Evolutionary conservation across 2,329 filamentous ascomycete species (phyloP), one percentile per base, ranked within the genome.

Genomic region (Microdochium trichocladiopsis): DNA sequence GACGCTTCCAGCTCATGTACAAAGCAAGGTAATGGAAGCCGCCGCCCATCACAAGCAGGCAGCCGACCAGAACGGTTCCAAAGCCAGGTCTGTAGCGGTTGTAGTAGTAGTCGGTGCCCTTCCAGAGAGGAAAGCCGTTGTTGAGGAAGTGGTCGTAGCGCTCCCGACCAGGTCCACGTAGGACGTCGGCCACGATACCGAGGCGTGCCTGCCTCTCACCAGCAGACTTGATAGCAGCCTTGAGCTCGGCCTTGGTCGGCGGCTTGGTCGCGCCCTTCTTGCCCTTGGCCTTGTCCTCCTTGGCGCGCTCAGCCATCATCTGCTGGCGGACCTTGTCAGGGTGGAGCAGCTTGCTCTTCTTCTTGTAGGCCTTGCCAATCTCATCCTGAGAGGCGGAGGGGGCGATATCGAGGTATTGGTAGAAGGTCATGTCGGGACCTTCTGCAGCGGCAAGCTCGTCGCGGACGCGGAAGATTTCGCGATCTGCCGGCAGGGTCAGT

Each of bases 71-170:
- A 47, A 96, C 94, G 14, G 88, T 88, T 54, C 90, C 90, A 47
- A 97, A 76, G 9, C 94, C 94, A 2, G 94, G 94, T 21, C 94
- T 83, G 79, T 93, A 96, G 53, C 94, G 86, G 63, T 84, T 85
- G 76, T 99, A 99, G 79, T 97, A 99, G 80, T 99, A 99, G 56
- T 94, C 93, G 47, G 93, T 96, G 53, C 94, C 94, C 74, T 93
- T 92, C 94, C 94, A 99, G 52, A 83, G 83, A 28, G 94, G 94
- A 75, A 99, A 99, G 56, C 94, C 94, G 70, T 97, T 91, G 68
- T 76, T 74, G 55, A 97, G 72, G 75, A 97, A 99, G 70, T 96
- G 87, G 68, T 99, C 93, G 71, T 99, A 99, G 57, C 94, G 87
- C 60, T 90, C 88, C 57, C 94, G 83, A 51, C 82, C 81, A 2